Base-by-base conservation (phyloP, 148 eudicot genomes). In the Rhododendron simsii region DNA sequence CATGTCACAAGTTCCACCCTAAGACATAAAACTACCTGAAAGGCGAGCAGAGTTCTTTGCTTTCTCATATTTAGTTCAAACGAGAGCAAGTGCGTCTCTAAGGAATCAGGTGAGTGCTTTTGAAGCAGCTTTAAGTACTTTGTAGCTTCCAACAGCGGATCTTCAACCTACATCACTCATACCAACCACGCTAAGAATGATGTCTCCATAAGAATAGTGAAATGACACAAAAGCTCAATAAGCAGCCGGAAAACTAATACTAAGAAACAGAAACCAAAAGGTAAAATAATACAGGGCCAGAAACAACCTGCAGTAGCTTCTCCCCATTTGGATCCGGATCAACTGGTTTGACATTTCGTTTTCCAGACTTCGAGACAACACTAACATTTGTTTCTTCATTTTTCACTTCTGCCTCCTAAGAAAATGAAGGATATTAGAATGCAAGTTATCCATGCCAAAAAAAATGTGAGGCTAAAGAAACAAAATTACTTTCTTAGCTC, bases 301-400 rank as follows among this genome's bases (percentile, higher is more conserved):
- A 61, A 84, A 84, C 23, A 86, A 97, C 99, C 99, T 94, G 98
- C 88, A 94, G 71, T 84, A 97, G 87, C 84, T 95, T 95, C 85
- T 94, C 98, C 85, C 99, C 99, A 87, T 92, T 87, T 76, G 99
- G 99, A 90, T 97, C 99, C 28, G 91, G 92, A 89, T 97, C 99
- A 75, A 95, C 96, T 35, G 98, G 95, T 86, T 97, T 97, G 80
- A 83, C 94, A 57, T 89, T 87, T 61, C 93, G 90, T 88, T 97
- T 97, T 82, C 95, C 98, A 84, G 95, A 93, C 90, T 91, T 97
- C 5, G 98, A 93, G 67, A 88, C 93, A 86, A 86, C 87, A 90
- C 86, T 89, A 78, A 90, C 91, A 89, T 82, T 93, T 84, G 95
- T 77, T 88, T 95, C 99, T 90, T 95, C 98, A 88, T 80, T 93